Evolutionary conservation across 139 green algal genomes (phyloP).

Genomic region (Picochlorum costavermella): DNA sequence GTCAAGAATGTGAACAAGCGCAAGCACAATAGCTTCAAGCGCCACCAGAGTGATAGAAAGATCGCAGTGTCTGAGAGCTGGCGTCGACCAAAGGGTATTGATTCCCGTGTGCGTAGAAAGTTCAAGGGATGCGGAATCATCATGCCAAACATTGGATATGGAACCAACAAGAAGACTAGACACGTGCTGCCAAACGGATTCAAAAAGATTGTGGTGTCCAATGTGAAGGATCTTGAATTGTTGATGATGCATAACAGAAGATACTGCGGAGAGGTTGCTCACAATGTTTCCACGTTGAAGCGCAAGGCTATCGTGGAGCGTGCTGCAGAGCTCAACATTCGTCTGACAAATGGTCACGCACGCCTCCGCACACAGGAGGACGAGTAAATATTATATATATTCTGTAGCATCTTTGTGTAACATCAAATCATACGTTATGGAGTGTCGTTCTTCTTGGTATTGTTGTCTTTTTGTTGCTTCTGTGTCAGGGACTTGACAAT

Average conservation of each 20-base stretch:
- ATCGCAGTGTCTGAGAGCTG: conserved; percentile 79
- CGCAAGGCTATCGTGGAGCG: conserved; percentile 94
- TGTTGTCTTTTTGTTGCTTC: conserved; percentile 10
- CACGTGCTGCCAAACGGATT: conserved; percentile 88
- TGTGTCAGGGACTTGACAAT: conserved; percentile 1
- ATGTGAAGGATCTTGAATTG: conserved; percentile 92
- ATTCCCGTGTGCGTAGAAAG: conserved; percentile 86
- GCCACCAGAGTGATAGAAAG: conserved; percentile 83
- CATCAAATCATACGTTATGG: conserved; percentile 8
- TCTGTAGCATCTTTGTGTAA: conserved; percentile 4
- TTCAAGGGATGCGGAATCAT: conserved; percentile 85
- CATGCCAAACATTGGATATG: conserved; percentile 97
- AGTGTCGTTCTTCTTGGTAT: background rate
- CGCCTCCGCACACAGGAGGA: conserved; percentile 92
- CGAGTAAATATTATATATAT: conserved; percentile 56
- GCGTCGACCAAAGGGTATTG: conserved; percentile 95
- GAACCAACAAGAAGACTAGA: conserved; percentile 86
- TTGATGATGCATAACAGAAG: conserved; percentile 98
- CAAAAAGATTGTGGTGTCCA: conserved; percentile 84
- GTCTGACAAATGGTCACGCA: conserved; percentile 77
- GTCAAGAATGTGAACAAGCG: conserved; percentile 83
- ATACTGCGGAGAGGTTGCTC: conserved; percentile 88
- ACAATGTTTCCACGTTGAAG: conserved; percentile 91
- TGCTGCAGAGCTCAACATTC: conserved; percentile 83
- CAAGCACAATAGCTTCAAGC: conserved; percentile 65